Base-by-base conservation (phyloP, 2,329 filamentous ascomycete genomes). In the Rhynchosporium graminicola region DNA sequence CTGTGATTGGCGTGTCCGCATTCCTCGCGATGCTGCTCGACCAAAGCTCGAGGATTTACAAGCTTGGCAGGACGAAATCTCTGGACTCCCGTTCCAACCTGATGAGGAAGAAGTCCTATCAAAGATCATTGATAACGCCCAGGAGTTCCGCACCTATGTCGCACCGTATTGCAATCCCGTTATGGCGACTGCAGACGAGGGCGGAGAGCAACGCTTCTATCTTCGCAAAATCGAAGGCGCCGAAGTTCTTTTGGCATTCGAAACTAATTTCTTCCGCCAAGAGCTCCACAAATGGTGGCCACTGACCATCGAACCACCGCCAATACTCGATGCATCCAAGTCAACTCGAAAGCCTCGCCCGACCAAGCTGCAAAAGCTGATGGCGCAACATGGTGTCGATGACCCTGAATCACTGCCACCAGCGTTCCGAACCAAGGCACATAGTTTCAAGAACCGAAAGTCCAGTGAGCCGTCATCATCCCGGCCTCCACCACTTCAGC, bases 191-290 rank as follows among this genome's bases (percentile, higher is more conserved):
- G 87, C 90, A 10, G 91, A 94, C 47, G 94, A 98, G 74, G 88
- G 92, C 8, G 90, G 92, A 60, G 93, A 90, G 0, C 89, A 97
- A 75, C 87, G 96, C 5, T 99, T 99, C 76, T 98, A 97, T 71
- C 81, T 99, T 46, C 90, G 95, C 62, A 99, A 99, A 78, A 92
- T 99, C 59, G 95, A 99, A 77, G 95, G 95, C 2, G 93, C 95
- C 0, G 95, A 99, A 74, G 93, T 99, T 57, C 82, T 99, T 3
- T 81, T 99, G 2, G 85, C 93, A 0, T 89, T 88, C 62, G 95
- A 99, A 78, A 97, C 94, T n/a, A 99, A 99, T 74, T 97, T 96
- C 76, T 94, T 99, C 79, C 88, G 94, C 29, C 92, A 97, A 74
- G 92, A 97, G 73, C 82, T 99, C 61, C 95, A 99, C 77, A 96